Base-by-base conservation (phyloP, 2,329 filamentous ascomycete genomes). In the Aureobasidium leucospermi region DNA sequence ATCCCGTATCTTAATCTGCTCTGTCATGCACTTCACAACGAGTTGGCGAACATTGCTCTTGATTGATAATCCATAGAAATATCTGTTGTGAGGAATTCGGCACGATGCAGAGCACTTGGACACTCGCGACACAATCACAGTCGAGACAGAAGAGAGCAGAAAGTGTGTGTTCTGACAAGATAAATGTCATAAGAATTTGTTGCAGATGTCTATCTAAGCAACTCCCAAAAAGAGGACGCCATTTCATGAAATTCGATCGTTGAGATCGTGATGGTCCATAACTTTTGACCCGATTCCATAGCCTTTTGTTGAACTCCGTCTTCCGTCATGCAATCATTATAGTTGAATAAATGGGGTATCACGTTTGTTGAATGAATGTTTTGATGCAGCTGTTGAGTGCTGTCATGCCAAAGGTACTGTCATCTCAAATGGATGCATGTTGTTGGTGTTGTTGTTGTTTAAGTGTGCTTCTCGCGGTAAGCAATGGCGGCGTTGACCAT, bases 401-500 rank as follows among this genome's bases (percentile, higher is more conserved):
- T 53, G 60, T 31, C 43, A 41, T 60, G 23, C 36, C 55, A 60
- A 46, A 31, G 16, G 31, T 58, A 29, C 39, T 38, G 38, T 49
- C 52, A 60, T 56, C 52, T 43, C 52, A 41, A 58, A 45, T 58
- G 43, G 59, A 61, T 58, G 58, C 47, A 47, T 46, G 42, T 61
- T 57, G 58, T 58, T 29, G 16, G 38, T 16, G 13, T 31, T 52
- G 34, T 8, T 36, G 34, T 36, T 29, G 32, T 32, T 48, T 59
- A 59, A 46, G 53, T 16, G 57, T 63, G 45, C 56, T 63, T 91
- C 78, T 87, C 78, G 75, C 94, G 93, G 91, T 86, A 97, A 83
- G 81, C 87, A 85, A 96, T 96, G 82, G 94, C 93, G 61, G 94
- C 94, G 76, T 93, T 92, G 79, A 99, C 93, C 90, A 99, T 88